Evolutionary conservation across 331 rosid genomes (phyloP).

Genomic region (Rosa hybrid): DNA sequence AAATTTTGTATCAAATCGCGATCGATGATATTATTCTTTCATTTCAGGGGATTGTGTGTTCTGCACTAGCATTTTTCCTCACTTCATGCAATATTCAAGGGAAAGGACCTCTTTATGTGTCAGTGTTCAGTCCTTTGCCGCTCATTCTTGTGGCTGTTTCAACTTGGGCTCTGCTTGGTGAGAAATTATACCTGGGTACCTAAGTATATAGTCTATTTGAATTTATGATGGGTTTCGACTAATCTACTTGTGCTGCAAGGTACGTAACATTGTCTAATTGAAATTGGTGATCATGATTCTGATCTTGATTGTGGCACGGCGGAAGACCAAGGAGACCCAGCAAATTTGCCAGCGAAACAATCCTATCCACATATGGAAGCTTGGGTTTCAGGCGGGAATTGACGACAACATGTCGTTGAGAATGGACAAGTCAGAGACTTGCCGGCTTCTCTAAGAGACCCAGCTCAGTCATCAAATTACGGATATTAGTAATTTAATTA

Average conservation of each 20-base stretch:
- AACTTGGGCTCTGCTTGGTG: slow-evolving; percentile 70
- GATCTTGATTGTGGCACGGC: no score
- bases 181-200: slow-evolving; percentile 76
- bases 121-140: slow-evolving; percentile 65
- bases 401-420: no score
- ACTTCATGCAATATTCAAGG: slow-evolving; percentile 76
- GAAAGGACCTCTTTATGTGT: slow-evolving; percentile 76
- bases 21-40: neutral
- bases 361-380: no score
- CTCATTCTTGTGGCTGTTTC: slow-evolving; percentile 59
- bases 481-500: no score
- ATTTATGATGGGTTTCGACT: neutral
- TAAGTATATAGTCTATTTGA: slow-evolving; percentile 24
- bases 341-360: no score
- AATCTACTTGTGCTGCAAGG: neutral
- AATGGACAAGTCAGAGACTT: no score
- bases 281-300: no score
- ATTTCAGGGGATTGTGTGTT: slow-evolving; percentile 70
- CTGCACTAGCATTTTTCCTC: slow-evolving; percentile 58
- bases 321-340: no score
- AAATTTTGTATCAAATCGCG: neutral
- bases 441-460: no score
- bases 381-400: no score
- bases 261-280: no score
- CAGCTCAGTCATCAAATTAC: no score